Evolutionary conservation across 352 stramenopile species (phyloP), one percentile per base, ranked within the genome.

Genomic region (Globisporangium nodosum): DNA sequence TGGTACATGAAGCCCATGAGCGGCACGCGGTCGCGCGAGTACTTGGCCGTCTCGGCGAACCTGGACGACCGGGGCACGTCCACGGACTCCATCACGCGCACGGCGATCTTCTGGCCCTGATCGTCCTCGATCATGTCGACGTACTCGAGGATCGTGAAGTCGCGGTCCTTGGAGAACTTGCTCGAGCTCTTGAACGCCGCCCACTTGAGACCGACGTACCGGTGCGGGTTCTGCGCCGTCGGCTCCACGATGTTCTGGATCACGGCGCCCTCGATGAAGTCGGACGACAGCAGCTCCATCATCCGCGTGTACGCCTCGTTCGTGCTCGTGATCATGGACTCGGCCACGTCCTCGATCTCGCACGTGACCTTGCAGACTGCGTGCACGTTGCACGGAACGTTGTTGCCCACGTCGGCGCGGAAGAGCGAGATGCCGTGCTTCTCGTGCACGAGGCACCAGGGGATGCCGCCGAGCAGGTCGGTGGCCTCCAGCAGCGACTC

Each of bases 1-100:
- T 92, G 78, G 71, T 91, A 94, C 76, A 94, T 90, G 58, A 92
- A 92, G 13, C 82, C 85, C 68, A 92, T 88, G 58, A 94, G 76
- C 43, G 81, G 85, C 50, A 90, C 81, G 43, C 87, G 71, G 60
- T 92, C 85, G 31, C 85, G 78, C 15, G 73, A 71, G 60, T 88
- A 90, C 68, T 80, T 85, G 5, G 65, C 30, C 21, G 76, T 88
- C 58, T 89, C 73, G 52, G 74, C 78, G 49, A 75, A 88, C 9
- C 65, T 63, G 47, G 71, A 73, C 46, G 82, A 71, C 5, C 76
- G 73, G 9, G 82, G 81, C 33, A 90, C 75, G 48, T 90, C 81
- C 5, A 94, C 81, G 3, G 81, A 92, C 65, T 94, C 73, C 79
- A 92, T 90, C 62, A 94, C 81, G 31, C 83, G 81, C 53, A 94